Base-by-base conservation (phyloP, 1,139 yeast genomes). In the Saccharomyces hybrid region DNA sequence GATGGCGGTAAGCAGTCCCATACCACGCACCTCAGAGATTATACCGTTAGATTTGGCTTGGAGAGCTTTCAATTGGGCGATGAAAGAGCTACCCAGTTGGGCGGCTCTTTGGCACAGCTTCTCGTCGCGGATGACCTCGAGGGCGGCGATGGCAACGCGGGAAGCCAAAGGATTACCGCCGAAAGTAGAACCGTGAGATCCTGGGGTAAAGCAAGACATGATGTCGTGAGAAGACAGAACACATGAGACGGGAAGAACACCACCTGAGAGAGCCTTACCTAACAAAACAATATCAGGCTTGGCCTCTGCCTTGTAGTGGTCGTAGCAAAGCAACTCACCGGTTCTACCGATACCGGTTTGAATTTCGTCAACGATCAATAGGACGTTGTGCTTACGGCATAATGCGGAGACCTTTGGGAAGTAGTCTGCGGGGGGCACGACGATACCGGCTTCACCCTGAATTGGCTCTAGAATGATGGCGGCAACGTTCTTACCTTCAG, bases 371-470 rank as follows among this genome's bases (percentile, higher is more conserved):
- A 96, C 89, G 72, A 91, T 91, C 65, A 91, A 79, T 68, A 91
- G 77, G 29, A 88, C 90, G 66, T 91, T 89, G 79, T 91, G 79
- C 73, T 89, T 76, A 67, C 82, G 83, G 76, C 97, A 90, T 59
- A 91, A 78, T 56, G 75, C 82, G 63, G 82, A 81, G 38, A 91
- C 96, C 63, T 77, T 75, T 55, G 84, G 73, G 62, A 91, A 80
- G 75, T 91, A 91, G 65, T 82, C 95, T 54, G 73, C 75, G 60
- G 95, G 95, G 53, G 98, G 98, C 28, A 91, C 96, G 42, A 91
- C 95, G 62, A 91, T 91, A 64, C 98, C 99, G 41, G 99, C 99
- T 73, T 91, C 99, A 71, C 99, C 99, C 73, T 91, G 99, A 67
- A 91, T 91, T 59, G 98, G 98, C 74, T 91, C 99, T 63, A 91